Conservation (phyloP, 106 monocot species). For the Agapanthus africanus region DNA sequence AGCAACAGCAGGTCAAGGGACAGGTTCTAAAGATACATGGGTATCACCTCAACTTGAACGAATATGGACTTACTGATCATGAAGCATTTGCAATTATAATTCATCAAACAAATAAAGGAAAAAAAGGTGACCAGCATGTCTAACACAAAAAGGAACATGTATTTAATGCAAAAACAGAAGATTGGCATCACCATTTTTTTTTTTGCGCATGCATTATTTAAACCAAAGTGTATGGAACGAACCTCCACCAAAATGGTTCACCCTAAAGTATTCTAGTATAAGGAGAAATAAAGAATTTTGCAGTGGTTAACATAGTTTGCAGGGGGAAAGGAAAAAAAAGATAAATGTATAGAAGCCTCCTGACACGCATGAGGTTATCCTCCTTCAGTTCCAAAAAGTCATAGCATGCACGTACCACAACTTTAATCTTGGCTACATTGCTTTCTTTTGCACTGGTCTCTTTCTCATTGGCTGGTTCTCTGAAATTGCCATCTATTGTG, state of each 20-base stretch:
- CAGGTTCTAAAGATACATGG: background rate
- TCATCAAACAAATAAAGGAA: background rate
- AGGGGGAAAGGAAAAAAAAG: no score
- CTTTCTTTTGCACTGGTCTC: conserved; percentile 51
- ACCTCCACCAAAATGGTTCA: background rate
- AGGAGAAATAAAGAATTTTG: background rate
- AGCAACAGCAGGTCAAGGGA: background rate
- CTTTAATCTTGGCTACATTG: conserved; percentile 86
- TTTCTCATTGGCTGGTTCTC: conserved; percentile 28
- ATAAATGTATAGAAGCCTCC: background rate
- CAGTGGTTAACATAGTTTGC: no score
- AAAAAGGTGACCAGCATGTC: background rate
- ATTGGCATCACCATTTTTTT: background rate
- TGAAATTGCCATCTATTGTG: conserved; percentile 27
- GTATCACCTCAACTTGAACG: background rate
- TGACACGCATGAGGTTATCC: background rate
- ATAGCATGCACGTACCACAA: conserved; percentile 63
- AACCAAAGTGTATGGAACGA: background rate
- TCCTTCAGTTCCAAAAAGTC: background rate
- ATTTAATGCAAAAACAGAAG: background rate
- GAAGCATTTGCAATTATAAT: background rate
- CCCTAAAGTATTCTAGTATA: background rate
- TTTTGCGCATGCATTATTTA: background rate
- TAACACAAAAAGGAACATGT: background rate
- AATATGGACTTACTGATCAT: background rate